Base-by-base conservation (phyloP, 495 filamentous ascomycete species). In the Xylaria sp. region DNA sequence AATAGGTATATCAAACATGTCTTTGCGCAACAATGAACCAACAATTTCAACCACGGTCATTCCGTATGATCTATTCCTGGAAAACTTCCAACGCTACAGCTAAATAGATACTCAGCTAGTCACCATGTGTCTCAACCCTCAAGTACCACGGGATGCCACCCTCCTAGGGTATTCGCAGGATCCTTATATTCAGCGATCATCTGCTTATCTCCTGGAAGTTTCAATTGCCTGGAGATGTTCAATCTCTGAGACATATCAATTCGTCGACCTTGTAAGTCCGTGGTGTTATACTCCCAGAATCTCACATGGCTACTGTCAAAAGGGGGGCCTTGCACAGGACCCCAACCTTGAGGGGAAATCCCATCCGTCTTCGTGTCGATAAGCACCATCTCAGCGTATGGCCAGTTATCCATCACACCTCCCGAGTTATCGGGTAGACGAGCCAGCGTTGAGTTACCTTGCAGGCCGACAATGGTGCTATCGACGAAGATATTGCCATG, bases 401-500 rank as follows among this genome's bases (percentile, higher is more conserved):
- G 72, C 72, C 72, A 73, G 26, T 73, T 71, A 7, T 69, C 62
- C 68, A 73, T 66, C n/a, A 73, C 72, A 21, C 72, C 72, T 2
- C 72, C 72, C 43, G 61, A 62, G 55, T 73, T 73, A 46, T 71
- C 55, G n/a, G 68, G 72, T 15, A 73, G 57, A 44, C 72, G 72
- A 0, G 72, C 72, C 0, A 73, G 61, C 2, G 72, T 73, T 5
- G 68, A 61, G 57, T 58, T 33, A 17, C 61, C 68, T 11, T 40
- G 15, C 9, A 68, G 50, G 6, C 68, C 68, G 26, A 71, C 52
- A 53, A 73, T 71, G 24, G 68, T 73, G 57, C 72, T 71, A n/a
- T 73, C 50, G 21, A 73, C 72, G 29, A 73, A 73, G 53, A 73
- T 40, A 57, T 74, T 74, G 35, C 72, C 72, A 37, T 71, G 72